Evolutionary conservation across 2,329 filamentous ascomycete species (phyloP).

Genomic region (Alternaria novae-zelandiae): DNA sequence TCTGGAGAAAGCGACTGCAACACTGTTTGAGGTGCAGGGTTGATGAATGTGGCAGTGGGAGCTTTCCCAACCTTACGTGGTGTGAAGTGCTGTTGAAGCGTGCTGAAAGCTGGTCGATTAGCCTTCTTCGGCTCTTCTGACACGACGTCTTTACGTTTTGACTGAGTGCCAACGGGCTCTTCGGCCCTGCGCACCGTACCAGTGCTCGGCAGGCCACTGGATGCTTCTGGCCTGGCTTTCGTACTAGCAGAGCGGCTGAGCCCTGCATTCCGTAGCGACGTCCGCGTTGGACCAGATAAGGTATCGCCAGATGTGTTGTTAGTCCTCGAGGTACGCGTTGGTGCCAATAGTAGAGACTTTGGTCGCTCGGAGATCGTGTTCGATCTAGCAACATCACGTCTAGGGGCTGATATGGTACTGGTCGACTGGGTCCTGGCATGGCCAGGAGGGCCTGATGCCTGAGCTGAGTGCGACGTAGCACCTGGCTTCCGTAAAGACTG

Average conservation of each 20-base stretch:
- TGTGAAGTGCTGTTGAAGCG: constrained; percentile 50
- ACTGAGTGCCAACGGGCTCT: constrained; percentile 14
- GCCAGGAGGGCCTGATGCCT: constrained; percentile 7
- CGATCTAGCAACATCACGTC: constrained; percentile 21
- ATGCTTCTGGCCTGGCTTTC: constrained; percentile 22
- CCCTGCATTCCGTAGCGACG: constrained; percentile 31
- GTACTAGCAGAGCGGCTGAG: constrained; percentile 36
- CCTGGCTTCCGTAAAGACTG: constrained; percentile 41
- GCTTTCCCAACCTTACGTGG: constrained; percentile 46
- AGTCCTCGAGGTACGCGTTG: constrained; percentile 13
- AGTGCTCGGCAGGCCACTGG: constrained; percentile 12
- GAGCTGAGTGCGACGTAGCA: constrained; percentile 22
- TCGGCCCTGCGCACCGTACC: constrained; percentile 16
- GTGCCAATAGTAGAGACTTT: constrained; percentile 29
- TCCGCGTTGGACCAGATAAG: constrained; percentile 12
- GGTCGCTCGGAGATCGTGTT: constrained; percentile 27
- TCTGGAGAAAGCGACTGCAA: constrained; percentile 36
- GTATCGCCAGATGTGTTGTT: constrained; percentile 15
- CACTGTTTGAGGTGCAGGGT: constrained; percentile 33
- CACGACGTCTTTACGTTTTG: constrained; percentile 22
- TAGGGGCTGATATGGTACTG: constrained; percentile 17
- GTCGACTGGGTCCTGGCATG: constrained; percentile 41
- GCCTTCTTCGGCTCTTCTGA: constrained; percentile 34
- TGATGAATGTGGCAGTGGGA: constrained; percentile 44
- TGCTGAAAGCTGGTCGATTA: constrained; percentile 45